A percentile compares a stretch with the other conserved stretches of the same genome.
Conservation (phyloP, 2,329 filamentous ascomycete genomes). For the Xylaria hypoxylon region DNA sequence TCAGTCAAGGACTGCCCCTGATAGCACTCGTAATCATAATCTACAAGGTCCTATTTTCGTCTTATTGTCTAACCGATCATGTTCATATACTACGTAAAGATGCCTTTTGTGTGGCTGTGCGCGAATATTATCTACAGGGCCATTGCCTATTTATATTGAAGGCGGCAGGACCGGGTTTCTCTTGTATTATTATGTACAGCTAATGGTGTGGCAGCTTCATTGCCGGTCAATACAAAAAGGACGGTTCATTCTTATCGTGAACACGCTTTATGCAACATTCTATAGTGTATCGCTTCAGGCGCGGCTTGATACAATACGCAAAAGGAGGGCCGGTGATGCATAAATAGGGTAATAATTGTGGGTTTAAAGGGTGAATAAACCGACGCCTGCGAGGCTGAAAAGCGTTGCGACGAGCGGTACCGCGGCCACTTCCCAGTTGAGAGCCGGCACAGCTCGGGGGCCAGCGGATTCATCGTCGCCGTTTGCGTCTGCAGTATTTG, state of each 20-base stretch:
- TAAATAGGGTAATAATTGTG: background rate
- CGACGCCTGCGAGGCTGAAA: slow-evolving; percentile 46
- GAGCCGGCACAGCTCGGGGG: slow-evolving; percentile 35
- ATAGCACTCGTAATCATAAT: background rate
- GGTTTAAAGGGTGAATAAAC: slow-evolving; percentile 43
- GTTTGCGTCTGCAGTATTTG: background rate
- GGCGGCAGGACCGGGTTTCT: background rate
- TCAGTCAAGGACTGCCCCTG: background rate
- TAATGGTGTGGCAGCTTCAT: background rate
- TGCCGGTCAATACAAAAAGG: background rate
- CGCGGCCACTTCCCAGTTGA: slow-evolving; percentile 42
- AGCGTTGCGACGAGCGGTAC: slow-evolving; percentile 43
- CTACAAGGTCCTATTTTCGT: background rate
- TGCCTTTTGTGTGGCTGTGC: background rate
- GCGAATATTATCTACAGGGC: background rate
- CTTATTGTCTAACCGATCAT: background rate
- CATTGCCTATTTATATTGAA: background rate
- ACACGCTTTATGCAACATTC: background rate
- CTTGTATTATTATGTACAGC: background rate
- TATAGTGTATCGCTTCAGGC: background rate
- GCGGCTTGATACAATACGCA: background rate
- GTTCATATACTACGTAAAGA: background rate
- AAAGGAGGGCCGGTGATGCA: background rate
- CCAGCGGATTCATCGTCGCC: slow-evolving; percentile 35
- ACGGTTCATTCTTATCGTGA: background rate